Percentiles rank a stretch among this genome's conserved stretches.
These are phyloP conservation scores for Penicillium psychrofluorescens DNA, from an alignment of 495 filamentous ascomycete species.

Conservation along the genomic window DNA sequence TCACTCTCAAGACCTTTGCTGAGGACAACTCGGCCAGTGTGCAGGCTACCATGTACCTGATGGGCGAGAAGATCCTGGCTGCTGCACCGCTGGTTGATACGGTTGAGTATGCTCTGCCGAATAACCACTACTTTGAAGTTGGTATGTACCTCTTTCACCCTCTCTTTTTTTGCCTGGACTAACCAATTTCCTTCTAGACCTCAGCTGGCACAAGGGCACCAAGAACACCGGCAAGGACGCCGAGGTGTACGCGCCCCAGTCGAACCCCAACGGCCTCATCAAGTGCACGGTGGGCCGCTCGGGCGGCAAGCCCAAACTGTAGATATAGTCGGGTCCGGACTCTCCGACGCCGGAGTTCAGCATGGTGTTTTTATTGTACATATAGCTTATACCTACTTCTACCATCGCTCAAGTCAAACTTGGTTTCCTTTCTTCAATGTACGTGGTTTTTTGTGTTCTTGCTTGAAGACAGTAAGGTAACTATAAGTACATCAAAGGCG, in stretches of 20 bases:
- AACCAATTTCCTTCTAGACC: conserved; percentile 44
- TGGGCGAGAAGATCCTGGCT: conserved; percentile 81
- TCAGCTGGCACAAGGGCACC: conserved; percentile 94
- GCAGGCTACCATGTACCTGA: conserved; percentile 98
- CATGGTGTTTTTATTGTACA: not conserved
- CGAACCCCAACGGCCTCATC: conserved; percentile 89
- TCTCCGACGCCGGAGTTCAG: not conserved
- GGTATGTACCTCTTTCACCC: conserved; percentile 53
- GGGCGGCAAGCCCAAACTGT: conserved; percentile 34
- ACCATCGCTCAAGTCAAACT: too few relatives aligned
- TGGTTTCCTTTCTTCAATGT: too few relatives aligned
- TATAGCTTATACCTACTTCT: not conserved
- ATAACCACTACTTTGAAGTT: conserved; percentile 98
- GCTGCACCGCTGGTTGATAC: conserved; percentile 61
- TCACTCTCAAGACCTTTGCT: conserved; percentile 90
- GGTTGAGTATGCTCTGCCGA: conserved; percentile 80
- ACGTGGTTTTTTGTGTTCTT: too few relatives aligned
- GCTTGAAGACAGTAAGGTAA: too few relatives aligned
- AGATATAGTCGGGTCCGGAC: conserved; percentile 6
- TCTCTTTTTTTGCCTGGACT: conserved; percentile 2
- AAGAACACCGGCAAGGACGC: conserved; percentile 97
- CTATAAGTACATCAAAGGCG: conserved; percentile 13
- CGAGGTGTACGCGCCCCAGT: conserved; percentile 92
- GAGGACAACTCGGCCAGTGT: conserved; percentile 85
- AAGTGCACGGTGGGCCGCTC: conserved; percentile 80